Base-by-base conservation (phyloP, 352 stramenopile species). In the Phytophthora constricta region DNA sequence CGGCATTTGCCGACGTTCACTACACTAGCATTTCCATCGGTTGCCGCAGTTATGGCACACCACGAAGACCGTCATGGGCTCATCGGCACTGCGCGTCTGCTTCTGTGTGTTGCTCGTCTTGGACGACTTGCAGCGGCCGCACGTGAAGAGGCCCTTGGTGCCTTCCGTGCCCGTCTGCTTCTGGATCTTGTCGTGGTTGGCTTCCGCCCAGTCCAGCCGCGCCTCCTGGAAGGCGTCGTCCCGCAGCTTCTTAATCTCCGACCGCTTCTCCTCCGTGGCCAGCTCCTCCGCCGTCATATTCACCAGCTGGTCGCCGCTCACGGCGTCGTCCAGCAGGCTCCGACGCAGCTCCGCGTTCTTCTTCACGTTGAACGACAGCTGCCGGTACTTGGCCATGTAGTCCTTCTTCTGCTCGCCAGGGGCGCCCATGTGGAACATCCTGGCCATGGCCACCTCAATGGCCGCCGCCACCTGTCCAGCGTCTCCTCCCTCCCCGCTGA, bases 101-200 rank as follows among this genome's bases (percentile, higher is more conserved):
- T 99, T 99, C 80, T 99, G 95, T 65, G 93, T 98, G 82, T 98
- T 98, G 61, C 91, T 98, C 27, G 95, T 99, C 74, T 98, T 98
- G 53, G 86, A 91, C 39, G 88, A 98, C 72, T 98, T 98, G 81
- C 97, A 99, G 64, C 93, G 83, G 58, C 92, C 90, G 74, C 96
- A 99, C 62, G 87, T 93, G 65, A 96, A 96, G 37, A 96, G 72
- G 11, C 87, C 87, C 69, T 92, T 92, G 50, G 77, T 80, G 60
- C 91, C 72, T 61, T 86, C 77, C 1, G 72, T 76, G 28, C 91
- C 91, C 33, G 84, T 95, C 72, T 95, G 86, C 63, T 97, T 95
- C 70, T 97, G 94, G 70, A 97, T 97, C 63, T 92, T 95, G 47
- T 97, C 91, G 28, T 95, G 79, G 74, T 97, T 97, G 43, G 90